Conservation (phyloP, 805 yeast genomes). For the Myxozyma nipponensis region DNA sequence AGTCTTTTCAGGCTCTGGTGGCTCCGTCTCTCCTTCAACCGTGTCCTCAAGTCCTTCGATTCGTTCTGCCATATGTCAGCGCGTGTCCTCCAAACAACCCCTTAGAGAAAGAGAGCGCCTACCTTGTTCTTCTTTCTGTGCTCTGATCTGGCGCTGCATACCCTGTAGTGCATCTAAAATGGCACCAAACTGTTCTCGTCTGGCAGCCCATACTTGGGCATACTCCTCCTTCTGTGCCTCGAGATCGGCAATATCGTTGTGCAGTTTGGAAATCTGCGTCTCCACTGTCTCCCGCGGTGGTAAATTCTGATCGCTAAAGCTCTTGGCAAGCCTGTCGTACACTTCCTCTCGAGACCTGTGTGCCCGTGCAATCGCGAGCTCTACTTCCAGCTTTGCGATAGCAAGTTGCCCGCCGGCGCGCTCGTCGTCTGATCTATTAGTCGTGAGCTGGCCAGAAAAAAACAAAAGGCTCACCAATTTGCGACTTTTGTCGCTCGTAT, state of each 20-base stretch:
- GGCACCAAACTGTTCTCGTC: constrained; percentile 28
- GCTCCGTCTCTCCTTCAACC: neutral
- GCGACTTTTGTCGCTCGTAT: constrained; percentile 25
- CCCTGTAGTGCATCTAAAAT: constrained; percentile 27
- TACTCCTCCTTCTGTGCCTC: constrained; percentile 21
- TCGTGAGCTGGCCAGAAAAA: too few relatives aligned
- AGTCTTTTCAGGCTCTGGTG: neutral
- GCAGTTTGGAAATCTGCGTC: constrained; percentile 22
- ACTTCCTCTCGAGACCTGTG: constrained; percentile 30
- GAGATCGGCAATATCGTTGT: constrained; percentile 31
- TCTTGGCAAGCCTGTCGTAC: constrained; percentile 25
- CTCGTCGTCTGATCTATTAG: too few relatives aligned
- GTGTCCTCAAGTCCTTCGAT: constrained; percentile 15
- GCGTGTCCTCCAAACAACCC: neutral
- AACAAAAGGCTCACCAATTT: too few relatives aligned
- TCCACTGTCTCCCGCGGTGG: constrained; percentile 28
- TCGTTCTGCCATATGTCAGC: constrained; percentile 8
- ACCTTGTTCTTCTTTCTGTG: constrained; percentile 26
- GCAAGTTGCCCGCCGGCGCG: constrained; percentile 1
- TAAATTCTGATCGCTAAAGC: constrained; percentile 5
- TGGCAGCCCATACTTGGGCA: constrained; percentile 27
- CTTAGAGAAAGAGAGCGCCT: neutral
- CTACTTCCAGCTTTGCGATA: constrained; percentile 10
- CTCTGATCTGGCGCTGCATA: constrained; percentile 24
- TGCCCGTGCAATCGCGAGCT: constrained; percentile 23